These are phyloP conservation scores for Nothophaeocryptopus gaeumannii DNA, from an alignment of 2,329 filamentous ascomycete genomes.

Conservation along the genomic window DNA sequence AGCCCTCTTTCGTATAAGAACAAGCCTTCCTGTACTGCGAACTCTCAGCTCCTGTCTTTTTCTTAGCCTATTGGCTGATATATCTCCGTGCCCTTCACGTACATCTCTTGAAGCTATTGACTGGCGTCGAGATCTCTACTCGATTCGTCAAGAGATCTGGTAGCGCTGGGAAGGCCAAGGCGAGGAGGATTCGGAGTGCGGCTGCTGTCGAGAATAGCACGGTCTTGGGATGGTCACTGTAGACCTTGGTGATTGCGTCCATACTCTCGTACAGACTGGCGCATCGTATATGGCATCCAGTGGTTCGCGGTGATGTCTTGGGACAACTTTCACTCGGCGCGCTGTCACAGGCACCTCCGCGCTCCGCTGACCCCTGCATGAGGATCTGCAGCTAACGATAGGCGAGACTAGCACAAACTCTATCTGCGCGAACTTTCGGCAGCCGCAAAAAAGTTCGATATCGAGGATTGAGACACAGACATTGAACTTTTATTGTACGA, in stretches of 20 bases:
- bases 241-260: conserved; percentile 27
- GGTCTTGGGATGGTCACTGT: conserved; percentile 47
- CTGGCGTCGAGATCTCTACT: conserved; percentile 93
- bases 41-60: conserved; percentile 30
- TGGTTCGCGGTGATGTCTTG: too few relatives aligned
- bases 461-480: background rate
- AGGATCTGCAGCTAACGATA: background rate
- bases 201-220: conserved; percentile 74
- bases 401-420: background rate
- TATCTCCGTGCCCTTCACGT: conserved; percentile 38
- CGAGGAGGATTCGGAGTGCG: conserved; percentile 74
- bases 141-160: conserved; percentile 82
- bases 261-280: conserved; percentile 8
- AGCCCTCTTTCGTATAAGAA: conserved; percentile 96
- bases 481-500: background rate
- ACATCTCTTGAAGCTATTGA: conserved; percentile 98
- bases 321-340: background rate
- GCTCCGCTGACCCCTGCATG: background rate
- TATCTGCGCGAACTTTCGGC: background rate
- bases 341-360: too few relatives aligned
- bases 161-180: conserved; percentile 75
- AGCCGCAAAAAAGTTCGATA: background rate
- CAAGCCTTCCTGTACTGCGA: conserved; percentile 84
- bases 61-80: conserved; percentile 13
- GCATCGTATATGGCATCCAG: too few relatives aligned